Evolutionary conservation across 2,329 filamentous ascomycete genomes (phyloP), one percentile per base, ranked within the genome.

Genomic region (Xylaria polymorpha): DNA sequence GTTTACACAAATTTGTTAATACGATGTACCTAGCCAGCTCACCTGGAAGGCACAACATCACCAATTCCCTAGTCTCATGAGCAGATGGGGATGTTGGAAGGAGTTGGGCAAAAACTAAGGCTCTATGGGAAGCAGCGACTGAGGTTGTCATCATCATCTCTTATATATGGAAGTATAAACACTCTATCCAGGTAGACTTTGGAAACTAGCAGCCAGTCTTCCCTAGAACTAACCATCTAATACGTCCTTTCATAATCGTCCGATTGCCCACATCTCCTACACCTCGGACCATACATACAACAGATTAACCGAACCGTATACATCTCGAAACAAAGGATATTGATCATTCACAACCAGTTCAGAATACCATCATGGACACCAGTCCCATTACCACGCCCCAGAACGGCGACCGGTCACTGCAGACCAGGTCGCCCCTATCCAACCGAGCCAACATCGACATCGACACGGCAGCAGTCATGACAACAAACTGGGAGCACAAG

Each of bases 401-500:
- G 32, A 51, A 35, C 43, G 53, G 53, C 29, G 37, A 41, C 64
- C 12, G 22, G 61, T 63, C 61, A 43, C 58, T 64, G 20, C 62
- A 37, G 43, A 53, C 66, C 29, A 69, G 75, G 48, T 72, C 71
- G 12, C 76, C 76, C 10, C 69, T 78, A 39, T 73, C 73, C 12
- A 77, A 78, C 68, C 69, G 61, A 63, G 73, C 75, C 53, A 76
- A 77, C 70, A 51, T 74, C 57, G 66, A 32, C 53, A 51, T 67
- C 35, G 48, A 60, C 53, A 39, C 51, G 20, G 32, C 55, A 35
- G 9, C 50, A n/a, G 20, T 25, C 35, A 55, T 9, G 25, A 43
- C 22, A n/a, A 75, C 61, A 67, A 73, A 41, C 61, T 82, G 68
- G 78, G 77, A 61, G 62, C 77, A 57, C 77, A 80, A 75, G 61